A percentile compares a stretch with the other conserved stretches of the same genome.
These are phyloP conservation scores for Malus asiatica DNA, from an alignment of 306 rosid genomes.

Conservation along the genomic window DNA sequence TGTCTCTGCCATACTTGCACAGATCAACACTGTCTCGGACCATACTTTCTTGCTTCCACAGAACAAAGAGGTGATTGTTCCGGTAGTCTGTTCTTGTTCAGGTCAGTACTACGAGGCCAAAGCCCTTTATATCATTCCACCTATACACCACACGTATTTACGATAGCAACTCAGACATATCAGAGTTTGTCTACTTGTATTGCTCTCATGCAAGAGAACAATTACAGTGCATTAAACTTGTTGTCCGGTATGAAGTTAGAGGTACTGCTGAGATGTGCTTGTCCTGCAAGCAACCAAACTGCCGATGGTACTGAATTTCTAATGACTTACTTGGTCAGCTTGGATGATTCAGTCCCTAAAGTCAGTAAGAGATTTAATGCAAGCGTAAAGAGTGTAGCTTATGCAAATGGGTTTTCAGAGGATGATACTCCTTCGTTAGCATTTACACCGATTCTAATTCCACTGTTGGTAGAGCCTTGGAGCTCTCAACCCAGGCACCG, in stretches of 20 bases:
- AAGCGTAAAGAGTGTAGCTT: conserved; percentile 16
- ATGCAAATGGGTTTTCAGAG: conserved; percentile 46
- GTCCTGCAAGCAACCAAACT: conserved; percentile 42
- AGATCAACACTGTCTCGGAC: not conserved
- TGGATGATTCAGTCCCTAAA: conserved; percentile 28
- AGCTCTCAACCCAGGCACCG: conserved; percentile 14
- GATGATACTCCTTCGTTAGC: conserved; percentile 16
- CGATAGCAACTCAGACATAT: conserved; percentile 26
- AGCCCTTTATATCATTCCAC: conserved; percentile 11
- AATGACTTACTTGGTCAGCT: conserved; percentile 34
- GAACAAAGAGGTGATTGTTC: conserved; percentile 49
- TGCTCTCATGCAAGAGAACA: conserved; percentile 41
- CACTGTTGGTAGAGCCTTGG: conserved; percentile 40
- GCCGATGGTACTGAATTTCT: conserved; percentile 39
- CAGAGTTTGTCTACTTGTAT: conserved; percentile 58
- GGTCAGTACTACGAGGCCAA: conserved; percentile 40
- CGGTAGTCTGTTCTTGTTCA: conserved; percentile 43
- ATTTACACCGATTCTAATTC: conserved; percentile 55
- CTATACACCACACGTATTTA: conserved; percentile 12
- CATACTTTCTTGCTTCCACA: conserved; percentile 22
- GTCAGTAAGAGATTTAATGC: conserved; percentile 42
- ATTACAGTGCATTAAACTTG: conserved; percentile 21
- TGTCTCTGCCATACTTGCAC: conserved; percentile 30
- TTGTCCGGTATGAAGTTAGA: conserved; percentile 24
- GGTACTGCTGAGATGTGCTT: conserved; percentile 73